Evolutionary conservation across 2,329 filamentous ascomycete species (phyloP).

Genomic region (Aspergillus bombycis): DNA sequence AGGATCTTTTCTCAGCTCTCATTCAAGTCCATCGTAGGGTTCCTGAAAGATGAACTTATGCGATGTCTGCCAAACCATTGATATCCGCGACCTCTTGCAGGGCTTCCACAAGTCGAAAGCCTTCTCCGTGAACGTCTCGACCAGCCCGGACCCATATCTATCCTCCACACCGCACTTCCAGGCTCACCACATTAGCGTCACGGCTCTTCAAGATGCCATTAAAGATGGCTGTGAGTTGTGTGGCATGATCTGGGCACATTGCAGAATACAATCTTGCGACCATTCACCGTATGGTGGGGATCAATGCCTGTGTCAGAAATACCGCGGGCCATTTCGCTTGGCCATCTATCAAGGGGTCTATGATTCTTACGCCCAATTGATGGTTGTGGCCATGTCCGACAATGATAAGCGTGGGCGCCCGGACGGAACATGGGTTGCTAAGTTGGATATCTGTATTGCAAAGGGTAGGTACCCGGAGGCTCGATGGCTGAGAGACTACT

Average conservation of each 20-base stretch:
- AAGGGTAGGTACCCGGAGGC: neutral
- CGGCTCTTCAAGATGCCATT: neutral
- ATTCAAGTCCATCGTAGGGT: neutral
- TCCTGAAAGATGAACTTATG: neutral
- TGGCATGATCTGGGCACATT: neutral
- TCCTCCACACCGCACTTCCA: neutral
- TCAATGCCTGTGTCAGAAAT: neutral
- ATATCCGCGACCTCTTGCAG: neutral
- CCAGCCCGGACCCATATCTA: neutral
- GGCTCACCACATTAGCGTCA: neutral
- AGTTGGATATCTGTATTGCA: neutral
- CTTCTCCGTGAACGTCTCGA: neutral
- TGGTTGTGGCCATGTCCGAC: neutral
- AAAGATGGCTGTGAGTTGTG: neutral
- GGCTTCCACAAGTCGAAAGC: neutral
- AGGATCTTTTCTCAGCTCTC: neutral
- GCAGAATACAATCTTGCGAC: neutral
- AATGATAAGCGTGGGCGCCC: neutral
- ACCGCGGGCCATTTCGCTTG: neutral
- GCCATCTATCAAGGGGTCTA: neutral
- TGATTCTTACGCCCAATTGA: neutral
- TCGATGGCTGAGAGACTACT: neutral
- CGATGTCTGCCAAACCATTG: neutral
- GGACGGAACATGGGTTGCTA: neutral
- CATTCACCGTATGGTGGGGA: neutral